These are phyloP conservation scores for Candida ortonii DNA, from an alignment of 805 yeast species.

Conservation along the genomic window DNA sequence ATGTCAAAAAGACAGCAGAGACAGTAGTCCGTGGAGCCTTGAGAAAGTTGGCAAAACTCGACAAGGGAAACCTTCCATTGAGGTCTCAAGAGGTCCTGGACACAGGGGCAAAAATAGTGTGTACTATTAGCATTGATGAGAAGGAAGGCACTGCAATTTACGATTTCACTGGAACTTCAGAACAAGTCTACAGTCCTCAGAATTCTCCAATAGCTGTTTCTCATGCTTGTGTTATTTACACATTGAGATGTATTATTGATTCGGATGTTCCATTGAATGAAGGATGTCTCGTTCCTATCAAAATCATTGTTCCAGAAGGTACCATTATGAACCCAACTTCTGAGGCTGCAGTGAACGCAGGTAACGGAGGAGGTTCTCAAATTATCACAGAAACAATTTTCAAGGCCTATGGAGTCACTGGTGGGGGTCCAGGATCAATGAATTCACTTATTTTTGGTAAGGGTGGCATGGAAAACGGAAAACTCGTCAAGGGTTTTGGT, in stretches of 20 bases:
- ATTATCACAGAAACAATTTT: slow-evolving; percentile 80
- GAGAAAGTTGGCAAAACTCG: slow-evolving; percentile 40
- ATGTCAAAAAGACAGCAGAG: slow-evolving; percentile 45
- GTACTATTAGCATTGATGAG: slow-evolving; percentile 40
- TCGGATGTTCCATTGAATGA: slow-evolving; percentile 55
- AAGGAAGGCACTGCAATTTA: slow-evolving; percentile 42
- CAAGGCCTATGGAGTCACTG: slow-evolving; percentile 76
- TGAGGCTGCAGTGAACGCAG: slow-evolving; percentile 42
- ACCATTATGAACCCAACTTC: slow-evolving; percentile 39
- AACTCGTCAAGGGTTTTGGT: slow-evolving; percentile 45
- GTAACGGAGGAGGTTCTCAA: slow-evolving; percentile 78
- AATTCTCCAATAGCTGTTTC: slow-evolving; percentile 56
- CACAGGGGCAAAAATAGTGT: slow-evolving; percentile 50
- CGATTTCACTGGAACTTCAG: slow-evolving; percentile 52
- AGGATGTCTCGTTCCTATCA: slow-evolving; percentile 42
- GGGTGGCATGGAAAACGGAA: slow-evolving; percentile 43
- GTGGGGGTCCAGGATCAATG: slow-evolving; percentile 89
- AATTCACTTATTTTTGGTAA: slow-evolving; percentile 81
- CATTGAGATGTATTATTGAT: slow-evolving; percentile 45
- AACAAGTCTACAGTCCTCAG: slow-evolving; percentile 49
- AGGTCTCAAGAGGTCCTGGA: slow-evolving; percentile 49
- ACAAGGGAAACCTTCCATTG: slow-evolving; percentile 33
- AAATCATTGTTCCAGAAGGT: slow-evolving; percentile 32
- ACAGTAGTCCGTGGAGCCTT: slow-evolving; percentile 37
- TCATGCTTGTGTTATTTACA: slow-evolving; percentile 53